Evolutionary conservation across 2,329 filamentous ascomycete genomes (phyloP).

Genomic region (Fusarium nelsonii): DNA sequence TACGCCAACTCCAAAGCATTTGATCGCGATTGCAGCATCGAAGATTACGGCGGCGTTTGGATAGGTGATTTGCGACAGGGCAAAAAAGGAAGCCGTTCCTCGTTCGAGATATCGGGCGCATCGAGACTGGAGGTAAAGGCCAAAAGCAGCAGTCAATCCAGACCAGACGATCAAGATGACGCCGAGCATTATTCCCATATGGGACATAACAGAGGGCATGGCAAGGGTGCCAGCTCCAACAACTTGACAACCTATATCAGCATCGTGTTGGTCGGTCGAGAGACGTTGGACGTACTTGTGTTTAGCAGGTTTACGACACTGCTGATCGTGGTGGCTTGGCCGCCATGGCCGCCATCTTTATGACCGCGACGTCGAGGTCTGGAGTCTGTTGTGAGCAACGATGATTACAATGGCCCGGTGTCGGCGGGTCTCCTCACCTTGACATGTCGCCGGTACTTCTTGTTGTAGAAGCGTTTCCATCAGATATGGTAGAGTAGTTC

Average conservation of each 20-base stretch:
- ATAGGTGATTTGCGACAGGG: constrained; percentile 96
- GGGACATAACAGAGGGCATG: constrained; percentile 93
- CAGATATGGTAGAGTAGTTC: constrained; percentile 65
- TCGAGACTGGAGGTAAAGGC: constrained; percentile 92
- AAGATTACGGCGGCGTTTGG: constrained; percentile 96
- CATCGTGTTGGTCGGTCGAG: constrained; percentile 16
- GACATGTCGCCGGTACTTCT: constrained; percentile 61
- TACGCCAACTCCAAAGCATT: constrained; percentile 97
- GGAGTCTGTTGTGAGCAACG: constrained; percentile 30
- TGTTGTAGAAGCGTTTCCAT: constrained; percentile 60
- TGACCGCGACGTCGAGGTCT: constrained; percentile 72
- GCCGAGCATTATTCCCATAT: constrained; percentile 93
- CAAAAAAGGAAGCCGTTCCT: constrained; percentile 91
- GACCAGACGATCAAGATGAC: constrained; percentile 91
- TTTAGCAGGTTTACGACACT: constrained; percentile 96
- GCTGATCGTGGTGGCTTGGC: constrained; percentile 88
- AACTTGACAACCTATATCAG: constrained; percentile 64
- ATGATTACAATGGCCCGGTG: constrained; percentile 11
- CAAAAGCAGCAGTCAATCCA: constrained; percentile 87
- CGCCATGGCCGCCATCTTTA: constrained; percentile 75
- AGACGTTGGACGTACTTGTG: constrained; percentile 74
- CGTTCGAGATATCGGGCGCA: constrained; percentile 94
- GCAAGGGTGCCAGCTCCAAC: constrained; percentile 94
- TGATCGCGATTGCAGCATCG: constrained; percentile 94
- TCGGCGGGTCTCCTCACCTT: constrained; percentile 53